These are phyloP conservation scores for Castanea sativa DNA, from an alignment of 306 rosid genomes.

Conservation along the genomic window DNA sequence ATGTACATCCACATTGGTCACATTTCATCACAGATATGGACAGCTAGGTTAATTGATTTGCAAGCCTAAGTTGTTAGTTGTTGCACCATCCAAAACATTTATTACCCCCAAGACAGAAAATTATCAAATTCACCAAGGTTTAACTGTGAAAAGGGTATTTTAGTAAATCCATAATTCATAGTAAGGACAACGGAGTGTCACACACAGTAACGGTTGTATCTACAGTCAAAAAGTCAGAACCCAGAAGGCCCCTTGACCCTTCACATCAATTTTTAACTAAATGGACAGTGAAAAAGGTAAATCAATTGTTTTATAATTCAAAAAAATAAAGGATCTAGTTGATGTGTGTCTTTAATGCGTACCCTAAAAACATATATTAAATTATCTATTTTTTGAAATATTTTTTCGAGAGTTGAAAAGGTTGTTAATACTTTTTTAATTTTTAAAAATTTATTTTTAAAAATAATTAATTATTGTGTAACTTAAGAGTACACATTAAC, in stretches of 20 bases:
- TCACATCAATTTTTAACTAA: slow-evolving; percentile 23
- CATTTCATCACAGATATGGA: slow-evolving; percentile 28
- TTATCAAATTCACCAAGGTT: slow-evolving; percentile 31
- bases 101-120: slow-evolving; percentile 18
- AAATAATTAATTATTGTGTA: too few species aligned
- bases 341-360: too few species aligned
- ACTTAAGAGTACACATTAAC: too few species aligned
- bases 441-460: too few species aligned
- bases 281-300: not conserved
- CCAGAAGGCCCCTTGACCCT: not conserved
- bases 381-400: too few species aligned
- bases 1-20: slow-evolving; percentile 4
- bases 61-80: slow-evolving; percentile 33
- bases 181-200: not conserved
- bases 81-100: slow-evolving; percentile 35
- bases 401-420: too few species aligned
- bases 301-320: too few species aligned
- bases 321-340: too few species aligned
- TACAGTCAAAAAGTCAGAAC: slow-evolving; percentile 25
- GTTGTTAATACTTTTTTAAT: too few species aligned
- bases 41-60: slow-evolving; percentile 23
- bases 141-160: slow-evolving; percentile 19
- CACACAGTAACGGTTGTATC: slow-evolving; percentile 34
- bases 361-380: too few species aligned
- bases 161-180: not conserved